Evolutionary conservation across 352 stramenopile species (phyloP).

Genomic region (Aphanomyces astaci): DNA sequence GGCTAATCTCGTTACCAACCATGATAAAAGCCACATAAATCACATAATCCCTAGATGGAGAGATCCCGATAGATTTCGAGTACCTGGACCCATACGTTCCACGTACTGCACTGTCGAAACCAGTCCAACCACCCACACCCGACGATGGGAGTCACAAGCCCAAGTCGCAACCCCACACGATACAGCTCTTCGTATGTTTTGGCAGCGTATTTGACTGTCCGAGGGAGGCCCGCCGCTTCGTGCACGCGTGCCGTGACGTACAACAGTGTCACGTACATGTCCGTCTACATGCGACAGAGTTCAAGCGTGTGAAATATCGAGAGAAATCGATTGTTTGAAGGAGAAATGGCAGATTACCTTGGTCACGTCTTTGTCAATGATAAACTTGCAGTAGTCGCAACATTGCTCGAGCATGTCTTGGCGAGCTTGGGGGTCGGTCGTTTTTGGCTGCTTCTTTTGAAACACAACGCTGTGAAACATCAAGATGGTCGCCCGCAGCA

Average conservation of each 20-base stretch:
- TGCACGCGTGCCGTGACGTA: slow-evolving; percentile 58
- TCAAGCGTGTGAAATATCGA: too few species aligned
- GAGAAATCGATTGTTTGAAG: too few species aligned
- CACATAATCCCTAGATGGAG: too few species aligned
- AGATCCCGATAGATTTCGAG: too few species aligned
- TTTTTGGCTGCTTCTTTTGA: background rate
- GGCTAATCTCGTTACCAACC: too few species aligned
- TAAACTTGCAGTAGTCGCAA: slow-evolving; percentile 24
- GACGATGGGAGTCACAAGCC: background rate
- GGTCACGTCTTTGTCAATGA: slow-evolving; percentile 24
- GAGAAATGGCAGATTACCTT: slow-evolving; percentile 17
- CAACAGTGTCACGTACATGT: slow-evolving; percentile 36
- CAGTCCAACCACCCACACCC: slow-evolving; percentile 5
- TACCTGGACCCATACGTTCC: slow-evolving; percentile 18
- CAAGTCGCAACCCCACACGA: slow-evolving; percentile 6
- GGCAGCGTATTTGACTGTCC: slow-evolving; percentile 30
- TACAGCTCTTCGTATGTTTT: slow-evolving; percentile 46
- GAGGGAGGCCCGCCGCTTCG: slow-evolving; percentile 26
- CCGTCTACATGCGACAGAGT: too few species aligned
- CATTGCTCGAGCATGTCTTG: slow-evolving; percentile 19
- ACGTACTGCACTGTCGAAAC: slow-evolving; percentile 6
- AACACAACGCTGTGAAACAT: slow-evolving; percentile 18
- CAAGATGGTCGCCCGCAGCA: slow-evolving; percentile 10
- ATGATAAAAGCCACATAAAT: background rate
- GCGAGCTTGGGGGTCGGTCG: background rate